phyloP scores from a whole-genome alignment of 2,329 filamentous ascomycete species.

The Rutstroemia sydowiana region DNA sequence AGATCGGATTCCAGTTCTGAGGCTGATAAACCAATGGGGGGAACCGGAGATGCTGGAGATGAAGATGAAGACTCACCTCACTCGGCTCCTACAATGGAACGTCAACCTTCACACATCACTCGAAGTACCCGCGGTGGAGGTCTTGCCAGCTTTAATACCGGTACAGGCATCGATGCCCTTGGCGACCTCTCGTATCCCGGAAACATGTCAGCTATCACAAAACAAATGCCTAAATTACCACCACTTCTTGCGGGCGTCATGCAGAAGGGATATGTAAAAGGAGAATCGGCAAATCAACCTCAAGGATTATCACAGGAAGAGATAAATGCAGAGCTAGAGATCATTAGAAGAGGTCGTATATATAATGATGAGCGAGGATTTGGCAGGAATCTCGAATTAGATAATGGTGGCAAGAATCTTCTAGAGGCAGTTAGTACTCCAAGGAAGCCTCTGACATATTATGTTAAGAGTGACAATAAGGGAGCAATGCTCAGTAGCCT shows the following conservation, averaged over 20 bases:
- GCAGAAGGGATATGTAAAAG: conserved; percentile 22
- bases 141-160: conserved; percentile 41
- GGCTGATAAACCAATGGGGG: conserved; percentile 41
- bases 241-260: conserved; percentile 21
- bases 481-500: conserved; percentile 9
- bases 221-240: conserved; percentile 28
- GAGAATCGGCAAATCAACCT: conserved; percentile 15
- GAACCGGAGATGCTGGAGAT: conserved; percentile 42
- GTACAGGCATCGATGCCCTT: conserved; percentile 53
- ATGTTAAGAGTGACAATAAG: conserved; percentile 12
- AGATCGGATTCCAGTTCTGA: conserved; percentile 34
- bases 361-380: conserved; percentile 26
- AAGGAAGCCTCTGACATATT: conserved; percentile 3
- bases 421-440: conserved; percentile 19
- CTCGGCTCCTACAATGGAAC: conserved; percentile 52
- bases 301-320: conserved; percentile 14
- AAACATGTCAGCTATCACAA: conserved; percentile 38
- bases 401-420: conserved; percentile 22
- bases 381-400: conserved; percentile 27
- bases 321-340: conserved; percentile 23
- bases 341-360: conserved; percentile 23
- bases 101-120: conserved; percentile 56
- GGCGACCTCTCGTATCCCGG: conserved; percentile 51
- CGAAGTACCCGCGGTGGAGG: conserved; percentile 51
- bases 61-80: conserved; percentile 41